A percentile compares a stretch with the other conserved stretches of the same genome.
phyloP scores from a whole-genome alignment of 2,329 filamentous ascomycete species.

The Penicillium janthinellum region DNA sequence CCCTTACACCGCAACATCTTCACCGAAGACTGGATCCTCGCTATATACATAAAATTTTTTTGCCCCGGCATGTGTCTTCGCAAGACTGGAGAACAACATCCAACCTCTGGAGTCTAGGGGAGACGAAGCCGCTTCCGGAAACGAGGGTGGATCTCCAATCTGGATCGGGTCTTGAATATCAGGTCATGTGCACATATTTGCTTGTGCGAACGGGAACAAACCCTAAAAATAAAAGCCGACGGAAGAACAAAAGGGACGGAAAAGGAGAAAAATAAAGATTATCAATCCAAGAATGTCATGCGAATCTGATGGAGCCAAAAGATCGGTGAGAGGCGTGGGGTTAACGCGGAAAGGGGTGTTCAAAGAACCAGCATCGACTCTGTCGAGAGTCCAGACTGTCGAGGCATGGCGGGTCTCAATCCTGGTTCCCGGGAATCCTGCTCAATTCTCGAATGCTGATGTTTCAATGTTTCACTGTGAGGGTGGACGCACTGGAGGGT shows the following conservation, averaged over 20 bases:
- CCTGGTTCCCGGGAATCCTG: background rate
- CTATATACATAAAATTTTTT: background rate
- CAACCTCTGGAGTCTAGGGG: background rate
- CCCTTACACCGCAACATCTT: conserved; percentile 1
- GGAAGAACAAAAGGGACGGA: background rate
- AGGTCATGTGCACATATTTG: conserved; percentile 7
- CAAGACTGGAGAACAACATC: background rate
- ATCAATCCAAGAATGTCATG: background rate
- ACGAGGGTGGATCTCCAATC: background rate
- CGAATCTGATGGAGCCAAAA: background rate
- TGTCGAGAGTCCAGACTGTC: background rate
- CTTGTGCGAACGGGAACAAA: background rate
- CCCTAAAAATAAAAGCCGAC: background rate
- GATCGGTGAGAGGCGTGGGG: conserved; percentile 2
- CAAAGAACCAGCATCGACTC: background rate
- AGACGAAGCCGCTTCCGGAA: background rate
- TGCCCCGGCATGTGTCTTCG: background rate
- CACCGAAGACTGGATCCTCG: background rate
- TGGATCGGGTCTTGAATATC: conserved; percentile 2
- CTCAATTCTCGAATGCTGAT: background rate
- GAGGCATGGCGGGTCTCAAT: background rate
- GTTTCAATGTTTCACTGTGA: background rate
- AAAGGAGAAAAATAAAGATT: background rate
- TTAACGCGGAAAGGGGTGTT: background rate
- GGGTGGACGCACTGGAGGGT: too few species aligned